Conservation (phyloP, 805 yeast genomes). For the Candida sonorensis region DNA sequence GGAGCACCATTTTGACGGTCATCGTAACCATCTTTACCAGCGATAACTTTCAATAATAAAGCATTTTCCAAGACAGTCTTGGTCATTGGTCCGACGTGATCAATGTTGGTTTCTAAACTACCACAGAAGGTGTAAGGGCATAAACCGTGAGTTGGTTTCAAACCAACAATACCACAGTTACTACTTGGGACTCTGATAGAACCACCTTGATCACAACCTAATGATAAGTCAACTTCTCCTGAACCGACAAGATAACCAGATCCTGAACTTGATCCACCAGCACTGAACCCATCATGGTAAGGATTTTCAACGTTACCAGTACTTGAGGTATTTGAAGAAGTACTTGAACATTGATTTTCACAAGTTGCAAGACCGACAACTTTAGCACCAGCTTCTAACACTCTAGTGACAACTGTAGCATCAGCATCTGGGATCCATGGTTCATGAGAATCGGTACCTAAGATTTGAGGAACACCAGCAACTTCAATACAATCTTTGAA, state of each 20-base stretch:
- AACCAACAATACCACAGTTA: conserved; percentile 29
- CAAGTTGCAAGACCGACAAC: conserved; percentile 30
- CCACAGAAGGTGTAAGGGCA: conserved; percentile 33
- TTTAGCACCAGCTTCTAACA: conserved; percentile 29
- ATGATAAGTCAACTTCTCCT: conserved; percentile 34
- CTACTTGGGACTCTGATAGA: conserved; percentile 42
- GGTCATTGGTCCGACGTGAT: conserved; percentile 35
- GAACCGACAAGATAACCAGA: conserved; percentile 37
- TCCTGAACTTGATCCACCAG: conserved; percentile 49
- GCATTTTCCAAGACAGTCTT: conserved; percentile 29
- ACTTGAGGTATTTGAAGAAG: conserved; percentile 26
- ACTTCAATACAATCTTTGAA: conserved; percentile 30
- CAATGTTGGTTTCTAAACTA: conserved; percentile 28
- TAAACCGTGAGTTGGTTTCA: conserved; percentile 43
- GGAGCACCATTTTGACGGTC: conserved; percentile 21
- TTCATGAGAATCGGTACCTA: conserved; percentile 29
- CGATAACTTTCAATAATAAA: conserved; percentile 25
- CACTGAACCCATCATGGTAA: conserved; percentile 21
- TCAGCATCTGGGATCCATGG: conserved; percentile 29
- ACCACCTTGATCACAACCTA: conserved; percentile 36
- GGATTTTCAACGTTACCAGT: conserved; percentile 43
- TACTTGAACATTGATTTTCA: conserved; percentile 28
- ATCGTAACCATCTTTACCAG: conserved; percentile 31
- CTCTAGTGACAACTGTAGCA: conserved; percentile 31
- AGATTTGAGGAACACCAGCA: conserved; percentile 29